These are phyloP conservation scores for Dictyophora rubrovolvata DNA, from an alignment of 768 basidiomycete genomes.

Conservation along the genomic window DNA sequence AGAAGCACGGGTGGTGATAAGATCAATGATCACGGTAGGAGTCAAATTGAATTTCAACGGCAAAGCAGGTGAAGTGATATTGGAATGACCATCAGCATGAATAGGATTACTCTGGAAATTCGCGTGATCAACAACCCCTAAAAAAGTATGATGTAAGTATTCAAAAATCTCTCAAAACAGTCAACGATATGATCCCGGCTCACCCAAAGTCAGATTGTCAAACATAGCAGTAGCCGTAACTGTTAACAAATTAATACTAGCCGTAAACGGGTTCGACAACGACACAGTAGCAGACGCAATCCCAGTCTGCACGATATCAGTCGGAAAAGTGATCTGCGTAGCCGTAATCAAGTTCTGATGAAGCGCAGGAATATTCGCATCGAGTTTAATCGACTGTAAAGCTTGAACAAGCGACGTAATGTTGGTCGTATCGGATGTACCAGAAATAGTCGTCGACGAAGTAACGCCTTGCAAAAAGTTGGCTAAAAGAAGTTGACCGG, in stretches of 20 bases:
- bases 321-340: conserved; percentile 49
- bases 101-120: conserved; percentile 50
- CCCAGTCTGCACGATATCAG: conserved; percentile 50
- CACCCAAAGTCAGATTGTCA: conserved; percentile 44
- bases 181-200: not conserved
- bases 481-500: conserved; percentile 48
- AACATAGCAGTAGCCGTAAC: conserved; percentile 46
- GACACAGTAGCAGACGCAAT: conserved; percentile 48
- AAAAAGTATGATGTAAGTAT: not conserved
- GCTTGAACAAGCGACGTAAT: conserved; percentile 53
- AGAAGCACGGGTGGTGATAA: conserved; percentile 41
- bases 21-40: conserved; percentile 47
- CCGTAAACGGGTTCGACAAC: conserved; percentile 62
- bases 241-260: conserved; percentile 53
- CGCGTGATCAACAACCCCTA: conserved; percentile 36
- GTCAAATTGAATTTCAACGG: conserved; percentile 58
- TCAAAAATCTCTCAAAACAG: not conserved
- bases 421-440: conserved; percentile 43
- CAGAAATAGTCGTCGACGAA: conserved; percentile 44
- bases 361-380: conserved; percentile 53
- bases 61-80: conserved; percentile 44
- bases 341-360: conserved; percentile 50
- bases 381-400: conserved; percentile 47
- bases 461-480: conserved; percentile 60
- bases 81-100: conserved; percentile 46